These are phyloP conservation scores for Globisporangium sylvaticum DNA, from an alignment of 352 stramenopile genomes.

Conservation along the genomic window DNA sequence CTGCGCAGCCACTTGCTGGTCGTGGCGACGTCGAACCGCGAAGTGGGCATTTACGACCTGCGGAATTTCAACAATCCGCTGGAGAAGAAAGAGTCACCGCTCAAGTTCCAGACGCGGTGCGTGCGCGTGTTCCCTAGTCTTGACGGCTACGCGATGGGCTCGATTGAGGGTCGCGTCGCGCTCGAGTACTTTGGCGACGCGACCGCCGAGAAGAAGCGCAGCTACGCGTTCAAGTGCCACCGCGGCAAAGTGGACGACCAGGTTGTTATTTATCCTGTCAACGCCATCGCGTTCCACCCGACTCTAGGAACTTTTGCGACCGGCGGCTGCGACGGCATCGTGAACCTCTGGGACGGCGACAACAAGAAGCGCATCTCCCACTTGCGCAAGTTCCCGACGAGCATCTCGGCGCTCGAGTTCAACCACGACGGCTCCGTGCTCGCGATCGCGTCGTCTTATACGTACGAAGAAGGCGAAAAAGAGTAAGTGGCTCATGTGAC, in stretches of 20 bases:
- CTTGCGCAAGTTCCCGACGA: conserved; percentile 80
- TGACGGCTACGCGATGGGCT: conserved; percentile 88
- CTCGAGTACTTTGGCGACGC: conserved; percentile 93
- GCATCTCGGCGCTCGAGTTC: conserved; percentile 93
- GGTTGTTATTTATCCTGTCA: conserved; percentile 93
- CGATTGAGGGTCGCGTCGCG: conserved; percentile 95
- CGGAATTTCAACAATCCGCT: conserved; percentile 64
- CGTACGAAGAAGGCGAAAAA: conserved; percentile 96
- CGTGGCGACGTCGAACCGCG: conserved; percentile 44
- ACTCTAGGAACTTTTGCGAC: conserved; percentile 93
- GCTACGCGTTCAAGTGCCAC: conserved; percentile 99
- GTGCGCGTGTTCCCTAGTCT: conserved; percentile 68
- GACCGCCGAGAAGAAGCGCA: conserved; percentile 45
- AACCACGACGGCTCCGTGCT: conserved; percentile 91
- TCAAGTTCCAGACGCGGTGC: conserved; percentile 93
- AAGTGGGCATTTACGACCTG: conserved; percentile 81
- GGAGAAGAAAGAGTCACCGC: conserved; percentile 64
- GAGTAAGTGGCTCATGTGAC: conserved; percentile 52
- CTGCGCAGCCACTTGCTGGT: conserved; percentile 54
- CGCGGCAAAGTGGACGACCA: conserved; percentile 82
- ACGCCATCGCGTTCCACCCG: conserved; percentile 95
- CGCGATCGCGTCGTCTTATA: conserved; percentile 95
- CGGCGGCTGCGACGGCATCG: conserved; percentile 91
- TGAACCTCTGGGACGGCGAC: conserved; percentile 92
- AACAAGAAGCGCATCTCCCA: conserved; percentile 95